These are phyloP conservation scores for Aspergillus neotritici DNA, from an alignment of 2,329 filamentous ascomycete genomes.

Conservation along the genomic window DNA sequence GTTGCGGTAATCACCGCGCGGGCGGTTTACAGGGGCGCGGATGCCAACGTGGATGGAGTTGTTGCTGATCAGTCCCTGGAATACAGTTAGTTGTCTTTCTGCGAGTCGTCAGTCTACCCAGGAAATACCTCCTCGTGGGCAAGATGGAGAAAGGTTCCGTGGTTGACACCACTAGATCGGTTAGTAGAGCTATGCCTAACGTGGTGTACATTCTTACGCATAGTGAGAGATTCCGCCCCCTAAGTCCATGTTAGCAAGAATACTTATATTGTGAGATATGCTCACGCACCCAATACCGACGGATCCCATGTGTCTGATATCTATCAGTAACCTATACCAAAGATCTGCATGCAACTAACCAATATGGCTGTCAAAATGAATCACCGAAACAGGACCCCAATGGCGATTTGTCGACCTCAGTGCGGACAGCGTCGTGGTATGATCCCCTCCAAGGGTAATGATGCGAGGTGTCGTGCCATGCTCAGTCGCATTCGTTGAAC, in stretches of 20 bases:
- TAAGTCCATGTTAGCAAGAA: background rate
- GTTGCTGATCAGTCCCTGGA: slow-evolving; percentile 47
- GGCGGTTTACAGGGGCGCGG: slow-evolving; percentile 47
- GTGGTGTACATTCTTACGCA: slow-evolving; percentile 25
- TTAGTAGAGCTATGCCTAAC: background rate
- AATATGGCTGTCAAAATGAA: slow-evolving; percentile 54
- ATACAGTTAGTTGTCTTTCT: background rate
- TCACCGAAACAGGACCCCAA: slow-evolving; percentile 51
- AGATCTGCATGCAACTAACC: slow-evolving; percentile 1
- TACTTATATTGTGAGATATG: slow-evolving; percentile 35
- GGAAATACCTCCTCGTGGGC: slow-evolving; percentile 47
- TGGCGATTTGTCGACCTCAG: slow-evolving; percentile 45
- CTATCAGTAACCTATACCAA: background rate
- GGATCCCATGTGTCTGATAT: slow-evolving; percentile 50
- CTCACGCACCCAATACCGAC: slow-evolving; percentile 43
- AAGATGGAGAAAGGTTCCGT: slow-evolving; percentile 53
- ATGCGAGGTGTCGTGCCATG: slow-evolving; percentile 40
- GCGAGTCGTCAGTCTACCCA: too few relatives aligned
- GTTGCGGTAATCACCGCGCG: slow-evolving; percentile 48
- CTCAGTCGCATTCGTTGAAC: slow-evolving; percentile 38
- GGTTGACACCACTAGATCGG: slow-evolving; percentile 45
- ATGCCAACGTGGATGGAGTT: slow-evolving; percentile 54
- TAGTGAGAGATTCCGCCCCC: slow-evolving; percentile 17
- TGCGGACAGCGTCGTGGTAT: slow-evolving; percentile 52
- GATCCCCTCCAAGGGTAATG: slow-evolving; percentile 51